A percentile compares a stretch with the other conserved stretches of the same genome.
These are phyloP conservation scores for Comarum palustre DNA, from an alignment of 306 rosid species.

Conservation along the genomic window DNA sequence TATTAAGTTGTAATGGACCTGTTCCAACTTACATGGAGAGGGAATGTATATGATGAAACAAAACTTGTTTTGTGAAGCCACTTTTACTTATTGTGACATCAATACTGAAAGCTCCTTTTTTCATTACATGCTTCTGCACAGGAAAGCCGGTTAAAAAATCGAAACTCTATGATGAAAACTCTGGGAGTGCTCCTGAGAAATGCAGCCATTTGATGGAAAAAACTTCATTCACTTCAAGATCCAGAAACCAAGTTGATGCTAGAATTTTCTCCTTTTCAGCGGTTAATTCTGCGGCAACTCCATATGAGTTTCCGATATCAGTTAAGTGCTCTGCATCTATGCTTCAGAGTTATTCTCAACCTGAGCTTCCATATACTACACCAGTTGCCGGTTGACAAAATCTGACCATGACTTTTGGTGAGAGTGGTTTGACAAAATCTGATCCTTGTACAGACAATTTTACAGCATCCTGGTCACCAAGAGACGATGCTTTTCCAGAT, in stretches of 20 bases:
- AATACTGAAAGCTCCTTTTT: background rate
- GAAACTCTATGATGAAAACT: conserved; percentile 21
- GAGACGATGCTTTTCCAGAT: background rate
- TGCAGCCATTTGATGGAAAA: conserved; percentile 24
- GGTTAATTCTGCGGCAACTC: conserved; percentile 24
- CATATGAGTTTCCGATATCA: conserved; percentile 31
- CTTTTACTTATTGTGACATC: conserved; percentile 1
- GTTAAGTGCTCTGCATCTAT: conserved; percentile 25
- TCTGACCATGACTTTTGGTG: background rate
- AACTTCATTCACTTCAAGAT: conserved; percentile 27
- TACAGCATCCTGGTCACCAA: background rate
- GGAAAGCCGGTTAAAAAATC: conserved; percentile 36
- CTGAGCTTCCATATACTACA: conserved; percentile 25
- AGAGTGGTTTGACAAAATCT: background rate
- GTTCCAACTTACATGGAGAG: background rate
- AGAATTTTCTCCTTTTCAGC: conserved; percentile 24
- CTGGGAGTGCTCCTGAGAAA: conserved; percentile 18
- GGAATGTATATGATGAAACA: background rate
- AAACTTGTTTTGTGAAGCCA: background rate
- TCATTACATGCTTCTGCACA: conserved; percentile 31
- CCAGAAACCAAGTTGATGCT: conserved; percentile 16
- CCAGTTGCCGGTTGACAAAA: background rate
- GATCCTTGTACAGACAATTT: background rate
- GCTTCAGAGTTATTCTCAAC: conserved; percentile 28
- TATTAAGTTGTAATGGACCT: background rate